Evolutionary conservation across 768 basidiomycete genomes (phyloP).

Genomic region (Coprinopsis strossmayeri): DNA sequence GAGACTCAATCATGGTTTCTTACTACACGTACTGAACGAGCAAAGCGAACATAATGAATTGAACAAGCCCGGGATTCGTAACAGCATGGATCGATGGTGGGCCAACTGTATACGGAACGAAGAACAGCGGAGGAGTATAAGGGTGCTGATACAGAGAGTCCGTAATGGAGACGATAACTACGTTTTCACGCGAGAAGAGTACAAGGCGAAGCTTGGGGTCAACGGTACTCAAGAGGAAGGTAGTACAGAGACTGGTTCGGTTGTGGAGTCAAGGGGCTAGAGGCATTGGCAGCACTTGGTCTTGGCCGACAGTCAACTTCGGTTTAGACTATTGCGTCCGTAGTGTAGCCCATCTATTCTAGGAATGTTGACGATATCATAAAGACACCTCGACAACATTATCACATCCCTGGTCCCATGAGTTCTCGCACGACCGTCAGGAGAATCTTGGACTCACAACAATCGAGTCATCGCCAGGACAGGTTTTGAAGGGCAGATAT

Average conservation of each 20-base stretch:
- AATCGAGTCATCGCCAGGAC: constrained; percentile 9
- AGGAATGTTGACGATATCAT: neutral
- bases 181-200: constrained; percentile 53
- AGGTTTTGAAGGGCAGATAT: constrained; percentile 42
- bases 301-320: no score
- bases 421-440: no score
- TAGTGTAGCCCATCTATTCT: neutral
- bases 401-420: no score
- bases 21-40: constrained; percentile 63
- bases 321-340: constrained; percentile 3
- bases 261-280: neutral
- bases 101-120: constrained; percentile 62
- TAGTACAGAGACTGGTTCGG: neutral
- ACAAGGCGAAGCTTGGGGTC: constrained; percentile 40
- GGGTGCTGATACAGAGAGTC: constrained; percentile 41
- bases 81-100: constrained; percentile 79
- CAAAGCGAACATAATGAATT: constrained; percentile 56
- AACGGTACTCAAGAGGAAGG: constrained; percentile 24
- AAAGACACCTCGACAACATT: neutral
- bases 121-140: constrained; percentile 52
- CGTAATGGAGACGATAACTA: constrained; percentile 33
- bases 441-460: neutral
- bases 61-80: constrained; percentile 36
- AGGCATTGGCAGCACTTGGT: no score
- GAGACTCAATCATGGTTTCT: constrained; percentile 54